Evolutionary conservation across 1,284 basidiomycete species (phyloP).

Genomic region (Ceratobasidium sp.): DNA sequence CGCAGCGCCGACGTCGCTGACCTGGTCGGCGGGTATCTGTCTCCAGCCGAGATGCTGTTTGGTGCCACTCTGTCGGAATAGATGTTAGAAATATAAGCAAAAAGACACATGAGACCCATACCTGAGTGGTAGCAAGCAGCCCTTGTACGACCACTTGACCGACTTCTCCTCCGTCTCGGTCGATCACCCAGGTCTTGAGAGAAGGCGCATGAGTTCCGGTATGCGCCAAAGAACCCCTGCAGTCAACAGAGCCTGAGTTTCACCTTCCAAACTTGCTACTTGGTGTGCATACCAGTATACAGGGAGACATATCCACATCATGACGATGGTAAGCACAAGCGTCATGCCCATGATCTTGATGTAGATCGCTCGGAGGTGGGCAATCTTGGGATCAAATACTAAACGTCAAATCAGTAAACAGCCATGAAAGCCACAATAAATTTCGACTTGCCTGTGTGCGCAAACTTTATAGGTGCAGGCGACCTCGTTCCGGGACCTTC

Average conservation of each 20-base stretch:
- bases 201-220: conserved; percentile 47
- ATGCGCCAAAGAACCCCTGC: conserved; percentile 49
- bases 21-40: conserved; percentile 51
- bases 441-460: conserved; percentile 12
- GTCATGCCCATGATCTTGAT: conserved; percentile 46
- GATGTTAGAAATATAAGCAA: neutral
- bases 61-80: conserved; percentile 49
- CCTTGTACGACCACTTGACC: conserved; percentile 58
- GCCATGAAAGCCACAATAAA: neutral
- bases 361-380: conserved; percentile 46
- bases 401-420: neutral
- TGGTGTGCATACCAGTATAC: neutral
- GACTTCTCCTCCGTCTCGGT: conserved; percentile 63
- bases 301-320: conserved; percentile 45
- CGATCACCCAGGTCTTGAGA: conserved; percentile 63
- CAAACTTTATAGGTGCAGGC: conserved; percentile 37
- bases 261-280: neutral
- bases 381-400: conserved; percentile 48
- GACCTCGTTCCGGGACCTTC: conserved; percentile 27
- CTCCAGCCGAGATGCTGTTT: conserved; percentile 57
- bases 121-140: conserved; percentile 53
- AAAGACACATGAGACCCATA: neutral
- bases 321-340: conserved; percentile 43
- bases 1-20: conserved; percentile 55
- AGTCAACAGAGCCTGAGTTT: neutral